Evolutionary conservation across 1,284 basidiomycete genomes (phyloP), one percentile per base, ranked within the genome.

Genomic region (Microstroma glucosiphilum): DNA sequence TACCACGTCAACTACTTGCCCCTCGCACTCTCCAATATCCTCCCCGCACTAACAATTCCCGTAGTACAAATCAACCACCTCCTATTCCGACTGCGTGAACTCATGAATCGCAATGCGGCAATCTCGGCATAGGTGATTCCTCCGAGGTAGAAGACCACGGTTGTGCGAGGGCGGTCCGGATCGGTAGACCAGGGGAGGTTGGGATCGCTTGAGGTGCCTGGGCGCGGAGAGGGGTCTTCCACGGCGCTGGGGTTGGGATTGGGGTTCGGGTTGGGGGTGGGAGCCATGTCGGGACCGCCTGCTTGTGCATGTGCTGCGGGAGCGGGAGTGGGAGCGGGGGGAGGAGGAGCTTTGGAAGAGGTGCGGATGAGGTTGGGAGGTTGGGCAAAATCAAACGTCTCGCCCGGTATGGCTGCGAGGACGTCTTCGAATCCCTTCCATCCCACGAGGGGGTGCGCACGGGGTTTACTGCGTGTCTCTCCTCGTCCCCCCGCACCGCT

Each of bases 81-180:
- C 13, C 76, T 60, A 40, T 70, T 70, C 9, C 66, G 63, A 17
- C 72, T 75, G 57, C 75, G 70, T 70, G 86, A 84, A 64, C 86
- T 85, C 79, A 94, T 89, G 88, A 91, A 96, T 74, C 96, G 84
- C 69, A 99, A 79, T 9, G 94, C 93, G 21, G 93, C 88, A 60
- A 98, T 90, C 82, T 98, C 96, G 7, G 94, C 93, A 74, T 90
- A 96, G 6, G 96, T 98, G 78, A 93, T 93, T 2, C 96, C 96
- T 41, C 96, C 96, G n/a, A 98, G 82, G 85, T 97, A 97, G 82
- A 96, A 96, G 11, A 99, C 90, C 23, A 96, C 85, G 1, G 92
- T 96, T 2, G 89, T 96, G 2, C 51, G 51, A 8, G 21, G 51
- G 13, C 51, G 51, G 25, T 54, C 51, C 2, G 51, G 51, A 26